Conservation (phyloP, 1,284 basidiomycete genomes). For the Moniliophthora roreri region DNA sequence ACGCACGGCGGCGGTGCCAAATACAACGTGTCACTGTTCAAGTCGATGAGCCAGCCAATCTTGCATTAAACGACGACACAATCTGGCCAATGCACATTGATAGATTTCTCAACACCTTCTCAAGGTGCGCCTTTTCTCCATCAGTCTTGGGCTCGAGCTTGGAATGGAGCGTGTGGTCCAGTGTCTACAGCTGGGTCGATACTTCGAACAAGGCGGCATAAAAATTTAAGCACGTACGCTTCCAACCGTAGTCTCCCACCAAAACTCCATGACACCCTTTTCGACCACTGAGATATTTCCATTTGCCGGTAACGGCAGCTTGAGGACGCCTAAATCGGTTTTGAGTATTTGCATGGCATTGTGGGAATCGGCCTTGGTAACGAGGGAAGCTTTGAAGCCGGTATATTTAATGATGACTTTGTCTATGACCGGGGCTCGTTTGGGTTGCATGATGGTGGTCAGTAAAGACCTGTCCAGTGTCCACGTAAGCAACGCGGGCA, state of each 20-base stretch:
- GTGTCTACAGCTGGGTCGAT: too few species aligned
- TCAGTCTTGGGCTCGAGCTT: too few species aligned
- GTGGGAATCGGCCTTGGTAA: neutral
- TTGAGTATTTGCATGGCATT: neutral
- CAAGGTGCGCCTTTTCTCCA: too few species aligned
- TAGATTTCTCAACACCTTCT: too few species aligned
- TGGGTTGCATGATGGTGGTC: neutral
- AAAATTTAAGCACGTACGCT: neutral
- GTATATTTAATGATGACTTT: neutral
- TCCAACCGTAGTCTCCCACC: neutral
- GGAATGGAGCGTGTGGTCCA: too few species aligned
- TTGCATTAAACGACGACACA: too few species aligned
- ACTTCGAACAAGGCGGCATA: neutral
- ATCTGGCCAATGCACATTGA: too few species aligned
- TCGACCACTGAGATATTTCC: neutral
- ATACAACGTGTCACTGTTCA: too few species aligned
- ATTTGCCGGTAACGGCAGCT: neutral
- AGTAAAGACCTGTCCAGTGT: too few species aligned
- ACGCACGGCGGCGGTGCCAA: too few species aligned
- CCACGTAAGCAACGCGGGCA: too few species aligned
- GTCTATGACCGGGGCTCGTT: neutral
- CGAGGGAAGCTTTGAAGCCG: neutral
- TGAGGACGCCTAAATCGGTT: neutral
- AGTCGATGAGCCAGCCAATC: too few species aligned
- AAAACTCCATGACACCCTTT: neutral